Evolutionary conservation across 176 grass and related monocot species (phyloP).

Genomic region (Cenchrus purpureus): DNA sequence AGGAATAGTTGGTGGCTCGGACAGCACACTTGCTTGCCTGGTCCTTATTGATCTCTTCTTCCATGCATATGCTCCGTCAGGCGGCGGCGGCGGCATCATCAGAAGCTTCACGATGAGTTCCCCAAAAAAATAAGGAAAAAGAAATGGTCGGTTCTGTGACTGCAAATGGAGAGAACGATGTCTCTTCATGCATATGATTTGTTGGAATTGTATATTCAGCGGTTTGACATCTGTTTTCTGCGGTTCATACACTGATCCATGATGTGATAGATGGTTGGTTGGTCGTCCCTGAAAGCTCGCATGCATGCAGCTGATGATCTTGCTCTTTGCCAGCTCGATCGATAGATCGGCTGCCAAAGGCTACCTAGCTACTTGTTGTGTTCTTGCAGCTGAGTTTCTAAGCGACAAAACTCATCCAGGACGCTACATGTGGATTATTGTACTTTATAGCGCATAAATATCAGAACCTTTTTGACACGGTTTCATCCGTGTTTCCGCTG

Average conservation of each 20-base stretch:
- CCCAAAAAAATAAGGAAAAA: not conserved
- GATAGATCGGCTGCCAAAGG: not conserved
- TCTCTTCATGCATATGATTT: not conserved
- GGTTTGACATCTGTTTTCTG: constrained; percentile 38
- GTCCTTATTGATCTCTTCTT: not conserved
- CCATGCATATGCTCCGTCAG: not conserved
- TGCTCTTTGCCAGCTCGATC: not conserved
- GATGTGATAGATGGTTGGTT: not conserved
- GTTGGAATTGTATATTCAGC: constrained; percentile 32
- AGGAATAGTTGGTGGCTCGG: constrained; percentile 36
- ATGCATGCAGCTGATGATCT: not conserved
- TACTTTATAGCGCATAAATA: not conserved
- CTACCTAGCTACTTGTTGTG: not conserved
- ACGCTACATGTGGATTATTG: not conserved
- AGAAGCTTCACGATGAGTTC: constrained; percentile 35
- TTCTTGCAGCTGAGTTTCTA: not conserved
- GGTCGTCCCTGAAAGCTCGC: not conserved
- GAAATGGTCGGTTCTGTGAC: not conserved
- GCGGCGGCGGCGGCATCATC: not conserved
- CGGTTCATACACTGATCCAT: constrained; percentile 19
- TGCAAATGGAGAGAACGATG: not conserved
- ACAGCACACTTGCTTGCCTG: constrained; percentile 27
- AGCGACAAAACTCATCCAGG: not conserved
- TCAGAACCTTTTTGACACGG: not conserved
- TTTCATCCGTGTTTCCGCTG: not conserved